Evolutionary conservation across 176 grass and related monocot genomes (phyloP).

Genomic region (Puccinellia tenuiflora): DNA sequence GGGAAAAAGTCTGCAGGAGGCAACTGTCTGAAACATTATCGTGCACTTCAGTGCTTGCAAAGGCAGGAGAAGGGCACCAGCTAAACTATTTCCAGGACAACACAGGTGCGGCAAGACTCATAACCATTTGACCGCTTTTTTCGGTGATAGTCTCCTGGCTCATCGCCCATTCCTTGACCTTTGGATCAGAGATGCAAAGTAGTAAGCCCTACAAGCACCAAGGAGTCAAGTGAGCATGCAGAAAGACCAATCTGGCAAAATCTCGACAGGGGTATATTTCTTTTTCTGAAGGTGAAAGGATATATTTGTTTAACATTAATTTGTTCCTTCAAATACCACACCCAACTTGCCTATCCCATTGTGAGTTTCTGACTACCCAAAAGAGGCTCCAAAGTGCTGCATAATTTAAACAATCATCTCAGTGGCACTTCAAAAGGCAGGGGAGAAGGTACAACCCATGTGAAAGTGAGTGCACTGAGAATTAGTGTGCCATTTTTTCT

Average conservation of each 20-base stretch:
- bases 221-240: conserved; percentile 37
- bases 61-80: conserved; percentile 3
- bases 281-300: not conserved
- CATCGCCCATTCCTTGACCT: conserved; percentile 27
- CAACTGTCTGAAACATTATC: conserved; percentile 37
- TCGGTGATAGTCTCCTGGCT: not conserved
- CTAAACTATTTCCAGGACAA: conserved; percentile 12
- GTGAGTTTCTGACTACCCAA: conserved; percentile 21
- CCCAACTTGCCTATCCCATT: conserved; percentile 7
- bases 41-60: conserved; percentile 19
- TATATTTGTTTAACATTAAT: conserved; percentile 18
- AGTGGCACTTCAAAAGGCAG: conserved; percentile 42
- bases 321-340: conserved; percentile 1
- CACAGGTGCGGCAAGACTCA: conserved; percentile 19
- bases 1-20: conserved; percentile 6
- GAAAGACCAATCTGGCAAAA: conserved; percentile 47
- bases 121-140: conserved; percentile 26
- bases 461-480: conserved; percentile 56
- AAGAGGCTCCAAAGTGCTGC: conserved; percentile 30
- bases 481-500: conserved; percentile 36
- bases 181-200: conserved; percentile 26
- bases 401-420: conserved; percentile 69
- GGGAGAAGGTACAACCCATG: conserved; percentile 40
- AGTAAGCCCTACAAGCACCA: conserved; percentile 29
- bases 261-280: conserved; percentile 31